Evolutionary conservation across 495 filamentous ascomycete genomes (phyloP).

Genomic region (Ramalina intermedia): DNA sequence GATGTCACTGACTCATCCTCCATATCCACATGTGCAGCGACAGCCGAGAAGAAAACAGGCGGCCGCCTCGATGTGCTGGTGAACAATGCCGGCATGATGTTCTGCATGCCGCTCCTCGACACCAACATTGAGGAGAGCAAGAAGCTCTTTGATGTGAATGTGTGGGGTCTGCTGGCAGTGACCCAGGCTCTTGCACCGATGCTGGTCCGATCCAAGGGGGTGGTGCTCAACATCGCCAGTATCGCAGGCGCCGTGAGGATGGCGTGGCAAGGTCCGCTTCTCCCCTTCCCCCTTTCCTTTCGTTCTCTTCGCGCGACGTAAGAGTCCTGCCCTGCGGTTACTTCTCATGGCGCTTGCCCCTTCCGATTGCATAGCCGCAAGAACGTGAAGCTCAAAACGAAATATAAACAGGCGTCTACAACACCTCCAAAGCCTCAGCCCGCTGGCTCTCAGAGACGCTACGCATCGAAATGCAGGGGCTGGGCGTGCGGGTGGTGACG

Average conservation of each 20-base stretch:
- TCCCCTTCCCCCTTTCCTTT: neutral
- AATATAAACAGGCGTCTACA: conserved; percentile 20
- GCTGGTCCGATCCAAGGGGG: conserved; percentile 24
- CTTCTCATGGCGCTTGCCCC: too few relatives aligned
- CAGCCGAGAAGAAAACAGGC: conserved; percentile 1
- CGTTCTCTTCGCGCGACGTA: too few relatives aligned
- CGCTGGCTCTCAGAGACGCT: conserved; percentile 21
- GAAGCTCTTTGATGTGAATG: conserved; percentile 31
- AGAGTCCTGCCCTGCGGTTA: too few relatives aligned
- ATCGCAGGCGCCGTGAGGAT: conserved; percentile 15
- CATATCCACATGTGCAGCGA: conserved; percentile 11
- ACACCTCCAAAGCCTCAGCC: conserved; percentile 23
- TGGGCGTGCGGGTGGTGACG: conserved; percentile 23
- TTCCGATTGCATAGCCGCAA: too few relatives aligned
- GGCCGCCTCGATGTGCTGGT: conserved; percentile 26
- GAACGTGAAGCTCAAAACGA: too few relatives aligned
- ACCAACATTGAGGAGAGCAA: conserved; percentile 21
- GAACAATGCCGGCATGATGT: conserved; percentile 29
- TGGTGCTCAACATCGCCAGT: conserved; percentile 19
- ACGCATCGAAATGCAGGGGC: conserved; percentile 25
- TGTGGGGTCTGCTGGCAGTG: conserved; percentile 24
- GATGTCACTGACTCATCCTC: conserved; percentile 24
- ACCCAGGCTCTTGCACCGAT: conserved; percentile 26
- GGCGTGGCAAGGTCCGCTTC: conserved; percentile 14
- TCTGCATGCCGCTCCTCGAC: conserved; percentile 24